Evolutionary conservation across 2,329 filamentous ascomycete genomes (phyloP).

Genomic region (Alternaria metachromatica): DNA sequence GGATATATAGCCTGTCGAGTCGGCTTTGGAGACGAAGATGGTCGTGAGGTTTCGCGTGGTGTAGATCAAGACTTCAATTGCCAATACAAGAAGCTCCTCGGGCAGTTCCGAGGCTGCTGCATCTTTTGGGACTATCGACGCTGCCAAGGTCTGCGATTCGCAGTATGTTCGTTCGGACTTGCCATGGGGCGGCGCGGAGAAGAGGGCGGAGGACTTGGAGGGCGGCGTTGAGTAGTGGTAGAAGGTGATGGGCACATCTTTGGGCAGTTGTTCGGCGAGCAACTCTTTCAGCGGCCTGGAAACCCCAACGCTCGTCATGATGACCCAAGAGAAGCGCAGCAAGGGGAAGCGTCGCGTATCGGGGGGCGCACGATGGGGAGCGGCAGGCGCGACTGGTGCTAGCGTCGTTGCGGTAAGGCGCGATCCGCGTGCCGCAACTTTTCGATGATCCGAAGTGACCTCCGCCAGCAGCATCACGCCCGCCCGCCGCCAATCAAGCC

Average conservation of each 20-base stretch:
- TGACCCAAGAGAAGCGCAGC: constrained; percentile 10
- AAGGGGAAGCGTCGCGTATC: constrained; percentile 15
- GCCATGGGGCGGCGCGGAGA: constrained; percentile 75
- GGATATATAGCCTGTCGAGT: constrained; percentile 88
- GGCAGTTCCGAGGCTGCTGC: constrained; percentile 23
- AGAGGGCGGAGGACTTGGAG: constrained; percentile 75
- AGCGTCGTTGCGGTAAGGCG: constrained; percentile 24
- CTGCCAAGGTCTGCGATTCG: constrained; percentile 80
- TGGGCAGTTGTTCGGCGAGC: constrained; percentile 61
- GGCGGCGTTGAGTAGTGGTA: constrained; percentile 90
- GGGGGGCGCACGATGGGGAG: constrained; percentile 19
- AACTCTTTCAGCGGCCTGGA: constrained; percentile 48
- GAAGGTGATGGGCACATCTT: constrained; percentile 67
- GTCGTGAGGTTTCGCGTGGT: constrained; percentile 79
- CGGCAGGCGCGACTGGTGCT: constrained; percentile 21
- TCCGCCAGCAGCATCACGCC: constrained; percentile 10
- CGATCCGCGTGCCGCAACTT: constrained; percentile 33
- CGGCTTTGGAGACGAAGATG: constrained; percentile 94
- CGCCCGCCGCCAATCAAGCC: constrained; percentile 15
- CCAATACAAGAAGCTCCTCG: constrained; percentile 73
- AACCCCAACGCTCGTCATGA: constrained; percentile 35
- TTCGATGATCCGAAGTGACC: constrained; percentile 36
- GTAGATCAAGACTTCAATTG: constrained; percentile 87
- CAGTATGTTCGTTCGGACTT: constrained; percentile 80
- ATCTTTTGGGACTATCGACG: constrained; percentile 56